Evolutionary conservation across 305 asterid genomes (phyloP).

Genomic region (Salvia sclarea): DNA sequence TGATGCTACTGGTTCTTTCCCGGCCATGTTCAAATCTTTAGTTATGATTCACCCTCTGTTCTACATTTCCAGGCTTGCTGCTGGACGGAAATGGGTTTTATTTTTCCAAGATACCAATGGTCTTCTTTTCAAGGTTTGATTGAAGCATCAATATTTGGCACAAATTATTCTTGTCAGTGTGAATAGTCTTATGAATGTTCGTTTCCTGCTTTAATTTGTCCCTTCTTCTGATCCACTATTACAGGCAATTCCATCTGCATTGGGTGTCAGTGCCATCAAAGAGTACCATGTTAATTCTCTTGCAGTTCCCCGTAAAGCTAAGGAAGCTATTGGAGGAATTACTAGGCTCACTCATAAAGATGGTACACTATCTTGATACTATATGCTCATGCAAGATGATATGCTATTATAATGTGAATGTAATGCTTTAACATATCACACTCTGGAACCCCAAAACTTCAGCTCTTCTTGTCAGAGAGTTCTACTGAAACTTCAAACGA

Average conservation of each 20-base stretch:
- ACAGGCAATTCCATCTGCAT: slow-evolving; percentile 89
- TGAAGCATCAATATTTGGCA: slow-evolving; percentile 19
- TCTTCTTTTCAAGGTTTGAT: slow-evolving; percentile 87
- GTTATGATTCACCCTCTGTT: slow-evolving; percentile 26
- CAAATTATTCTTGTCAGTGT: slow-evolving; percentile 11
- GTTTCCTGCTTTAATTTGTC: slow-evolving; percentile 6
- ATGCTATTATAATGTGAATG: neutral
- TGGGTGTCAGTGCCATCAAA: slow-evolving; percentile 88
- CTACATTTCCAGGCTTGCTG: slow-evolving; percentile 62
- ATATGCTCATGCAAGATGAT: slow-evolving; percentile 25
- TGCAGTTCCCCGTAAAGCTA: slow-evolving; percentile 98
- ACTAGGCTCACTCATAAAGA: slow-evolving; percentile 88
- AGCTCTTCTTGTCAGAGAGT: neutral
- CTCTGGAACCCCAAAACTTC: neutral
- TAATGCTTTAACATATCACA: neutral
- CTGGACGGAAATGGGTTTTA: slow-evolving; percentile 90
- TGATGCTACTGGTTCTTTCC: slow-evolving; percentile 11
- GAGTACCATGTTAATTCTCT: slow-evolving; percentile 97
- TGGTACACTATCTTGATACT: slow-evolving; percentile 47
- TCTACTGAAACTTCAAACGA: neutral
- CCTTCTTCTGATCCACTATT: slow-evolving; percentile 24
- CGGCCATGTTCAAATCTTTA: neutral
- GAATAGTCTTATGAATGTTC: slow-evolving; percentile 19
- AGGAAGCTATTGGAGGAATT: slow-evolving; percentile 99
- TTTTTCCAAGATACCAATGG: slow-evolving; percentile 99